A percentile compares a stretch with the other conserved stretches of the same genome.
Evolutionary conservation across 148 eudicot genomes (phyloP).

Genomic region (Chenopodium formosanum): DNA sequence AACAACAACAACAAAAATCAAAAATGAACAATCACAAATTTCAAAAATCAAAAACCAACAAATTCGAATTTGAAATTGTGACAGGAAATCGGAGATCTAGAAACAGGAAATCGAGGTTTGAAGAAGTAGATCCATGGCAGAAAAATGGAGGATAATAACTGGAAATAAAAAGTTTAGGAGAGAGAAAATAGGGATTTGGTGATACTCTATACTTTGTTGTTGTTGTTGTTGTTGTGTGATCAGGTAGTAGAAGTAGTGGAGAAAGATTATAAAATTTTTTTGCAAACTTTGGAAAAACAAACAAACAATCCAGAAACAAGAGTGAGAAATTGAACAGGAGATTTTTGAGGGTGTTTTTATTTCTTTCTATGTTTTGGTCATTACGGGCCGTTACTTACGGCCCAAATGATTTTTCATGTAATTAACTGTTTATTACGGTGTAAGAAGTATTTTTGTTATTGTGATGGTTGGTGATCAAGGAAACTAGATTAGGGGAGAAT

Average conservation of each 20-base stretch:
- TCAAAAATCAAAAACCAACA: too few species aligned
- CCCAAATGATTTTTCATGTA: conserved; percentile 7
- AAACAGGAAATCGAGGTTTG: background rate
- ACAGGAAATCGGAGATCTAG: conserved; percentile 19
- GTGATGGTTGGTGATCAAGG: conserved; percentile 8
- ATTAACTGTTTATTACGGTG: background rate
- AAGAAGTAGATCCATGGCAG: conserved; percentile 26
- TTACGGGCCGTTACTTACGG: conserved; percentile 9
- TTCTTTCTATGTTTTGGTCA: background rate
- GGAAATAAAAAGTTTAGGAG: background rate
- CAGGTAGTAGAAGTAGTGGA: conserved; percentile 13
- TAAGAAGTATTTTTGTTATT: background rate
- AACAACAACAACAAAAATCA: background rate
- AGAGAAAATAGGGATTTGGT: conserved; percentile 35
- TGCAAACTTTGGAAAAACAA: background rate
- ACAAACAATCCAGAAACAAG: background rate
- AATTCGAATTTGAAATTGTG: too few species aligned
- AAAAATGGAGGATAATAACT: background rate
- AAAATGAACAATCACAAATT: background rate
- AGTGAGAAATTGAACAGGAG: background rate
- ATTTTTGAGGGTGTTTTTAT: background rate
- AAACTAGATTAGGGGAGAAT: background rate
- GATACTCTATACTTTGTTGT: background rate
- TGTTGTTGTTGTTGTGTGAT: background rate
- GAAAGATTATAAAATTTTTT: background rate